Evolutionary conservation across 371 early-diverging fungal species (phyloP).

Genomic region (Apophysomyces sp.): DNA sequence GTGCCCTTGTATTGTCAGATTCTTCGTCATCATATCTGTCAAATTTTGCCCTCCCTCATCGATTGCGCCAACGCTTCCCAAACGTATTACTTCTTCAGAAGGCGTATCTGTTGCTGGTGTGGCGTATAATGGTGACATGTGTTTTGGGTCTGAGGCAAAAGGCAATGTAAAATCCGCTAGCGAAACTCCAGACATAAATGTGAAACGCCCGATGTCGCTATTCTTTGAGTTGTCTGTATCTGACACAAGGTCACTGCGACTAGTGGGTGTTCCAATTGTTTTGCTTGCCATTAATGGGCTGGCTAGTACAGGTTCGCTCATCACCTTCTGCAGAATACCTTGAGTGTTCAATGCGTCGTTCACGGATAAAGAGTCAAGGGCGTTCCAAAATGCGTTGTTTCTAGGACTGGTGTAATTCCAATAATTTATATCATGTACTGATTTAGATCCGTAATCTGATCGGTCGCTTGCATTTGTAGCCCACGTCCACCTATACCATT

Average conservation of each 20-base stretch:
- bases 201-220: neutral
- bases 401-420: conserved; percentile 20
- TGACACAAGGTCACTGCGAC: neutral
- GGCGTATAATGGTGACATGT: conserved; percentile 3
- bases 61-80: neutral
- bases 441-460: neutral
- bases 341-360: conserved; percentile 17
- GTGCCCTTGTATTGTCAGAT: neutral
- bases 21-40: neutral
- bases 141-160: neutral
- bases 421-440: conserved; percentile 10
- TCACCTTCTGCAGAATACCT: conserved; percentile 27
- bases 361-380: conserved; percentile 10
- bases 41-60: neutral
- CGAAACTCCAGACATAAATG: conserved; percentile 3
- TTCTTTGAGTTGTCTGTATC: neutral
- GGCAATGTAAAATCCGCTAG: neutral
- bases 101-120: conserved; percentile 9
- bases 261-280: conserved; percentile 12
- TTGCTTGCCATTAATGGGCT: conserved; percentile 42
- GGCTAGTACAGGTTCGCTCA: conserved; percentile 24
- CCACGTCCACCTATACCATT: conserved; percentile 45
- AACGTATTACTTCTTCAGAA: neutral
- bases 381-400: neutral
- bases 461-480: conserved; percentile 5